Base-by-base conservation (phyloP, 1,284 basidiomycete genomes). In the Veloporphyrellus conicus region DNA sequence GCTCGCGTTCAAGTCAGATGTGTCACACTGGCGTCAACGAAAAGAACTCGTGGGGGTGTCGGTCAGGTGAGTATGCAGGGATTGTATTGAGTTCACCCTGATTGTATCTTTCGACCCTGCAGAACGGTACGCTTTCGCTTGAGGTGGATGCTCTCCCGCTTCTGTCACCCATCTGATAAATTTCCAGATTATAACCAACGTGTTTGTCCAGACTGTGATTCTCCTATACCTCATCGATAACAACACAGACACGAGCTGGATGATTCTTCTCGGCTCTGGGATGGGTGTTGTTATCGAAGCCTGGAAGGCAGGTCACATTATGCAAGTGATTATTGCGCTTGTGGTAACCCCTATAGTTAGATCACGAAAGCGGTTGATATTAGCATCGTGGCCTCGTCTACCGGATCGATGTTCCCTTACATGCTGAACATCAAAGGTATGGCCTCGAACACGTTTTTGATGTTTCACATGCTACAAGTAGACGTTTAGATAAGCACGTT, bases 211-310 rank as follows among this genome's bases (percentile, higher is more conserved):
- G 73, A 67, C 88, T 34, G 76, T 97, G 59, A 87, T 96, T 59
- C 74, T 96, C 35, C 76, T 98, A 20, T 97, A 97, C 70, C 84
- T 98, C 55, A 81, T 96, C 58, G 95, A 98, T 72, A 93, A 93
- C 66, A 92, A 89, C 59, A 86, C 93, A 52, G 89, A 97, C 64
- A 98, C 95, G 20, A 90, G 84, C 58, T 95, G 90, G 84, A 96
- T 96, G 90, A 94, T 96, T 63, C 76, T 97, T 19, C 79, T 92
- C 66, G 84, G 86, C 4, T 93, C 92, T 55, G 90, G 87, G 14
- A 83, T 85, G 68, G 93, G 94, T 27, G 81, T 95, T 25, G 52
- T 92, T 25, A 88, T 98, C 52, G 95, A 99, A 68, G 92, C 91
- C 1, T 98, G 94, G 95, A 98, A 98, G 82, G 90, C 84, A 47